Percentiles rank a stretch among this genome's conserved stretches.
Evolutionary conservation across 2,329 filamentous ascomycete species (phyloP).

Genomic region (Triangularia setosa): DNA sequence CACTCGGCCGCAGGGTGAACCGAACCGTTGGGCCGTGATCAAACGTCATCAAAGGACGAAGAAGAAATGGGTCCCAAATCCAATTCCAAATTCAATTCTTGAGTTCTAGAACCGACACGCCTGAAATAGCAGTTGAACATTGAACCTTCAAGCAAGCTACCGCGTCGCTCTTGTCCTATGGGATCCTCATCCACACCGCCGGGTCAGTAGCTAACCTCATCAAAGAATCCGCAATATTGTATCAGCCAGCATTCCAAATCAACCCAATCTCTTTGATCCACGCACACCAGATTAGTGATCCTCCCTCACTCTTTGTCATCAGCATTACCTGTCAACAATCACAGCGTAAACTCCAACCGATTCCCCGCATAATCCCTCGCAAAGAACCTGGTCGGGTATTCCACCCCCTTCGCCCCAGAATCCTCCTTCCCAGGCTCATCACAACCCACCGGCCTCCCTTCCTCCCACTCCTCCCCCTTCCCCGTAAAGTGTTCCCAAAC

Average conservation of each 20-base stretch:
- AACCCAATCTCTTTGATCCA: too few species aligned
- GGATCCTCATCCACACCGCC: too few species aligned
- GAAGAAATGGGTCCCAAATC: not conserved
- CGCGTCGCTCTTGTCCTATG: too few species aligned
- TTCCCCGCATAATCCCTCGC: conserved; percentile 56
- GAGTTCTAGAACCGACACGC: too few species aligned
- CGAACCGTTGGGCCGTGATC: not conserved
- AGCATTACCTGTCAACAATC: not conserved
- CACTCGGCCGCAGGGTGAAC: too few species aligned
- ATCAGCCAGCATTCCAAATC: too few species aligned
- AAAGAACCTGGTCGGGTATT: conserved; percentile 61
- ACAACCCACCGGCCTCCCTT: conserved; percentile 46
- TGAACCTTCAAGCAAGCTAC: too few species aligned
- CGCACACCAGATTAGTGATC: too few species aligned
- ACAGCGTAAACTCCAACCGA: conserved; percentile 50
- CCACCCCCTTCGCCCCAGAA: conserved; percentile 43
- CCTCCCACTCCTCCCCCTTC: conserved; percentile 36
- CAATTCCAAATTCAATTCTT: not conserved
- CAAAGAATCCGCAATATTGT: too few species aligned
- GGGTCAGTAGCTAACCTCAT: too few species aligned
- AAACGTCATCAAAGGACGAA: not conserved
- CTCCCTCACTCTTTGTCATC: not conserved
- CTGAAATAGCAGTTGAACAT: too few species aligned
- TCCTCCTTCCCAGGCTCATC: conserved; percentile 50
- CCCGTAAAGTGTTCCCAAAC: conserved; percentile 50